Evolutionary conservation across 1,284 basidiomycete genomes (phyloP).

Genomic region (Boletellus deceptivus): DNA sequence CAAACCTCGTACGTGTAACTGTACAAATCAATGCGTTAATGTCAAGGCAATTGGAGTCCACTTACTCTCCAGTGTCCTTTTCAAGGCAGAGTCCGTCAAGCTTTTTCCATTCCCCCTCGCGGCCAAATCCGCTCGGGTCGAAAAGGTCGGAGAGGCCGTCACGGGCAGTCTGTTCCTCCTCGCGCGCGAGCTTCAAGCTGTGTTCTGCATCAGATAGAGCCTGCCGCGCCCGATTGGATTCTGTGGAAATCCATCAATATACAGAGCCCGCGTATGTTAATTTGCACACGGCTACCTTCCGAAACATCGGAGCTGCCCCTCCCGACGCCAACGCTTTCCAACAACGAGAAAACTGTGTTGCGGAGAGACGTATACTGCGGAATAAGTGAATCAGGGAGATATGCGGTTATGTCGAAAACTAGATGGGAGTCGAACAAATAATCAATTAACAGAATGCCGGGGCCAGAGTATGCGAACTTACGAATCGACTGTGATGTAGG

Average conservation of each 20-base stretch:
- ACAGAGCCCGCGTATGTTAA: neutral
- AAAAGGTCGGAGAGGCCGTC: conserved; percentile 63
- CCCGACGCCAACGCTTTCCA: conserved; percentile 69
- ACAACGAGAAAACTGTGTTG: conserved; percentile 60
- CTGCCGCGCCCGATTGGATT: conserved; percentile 62
- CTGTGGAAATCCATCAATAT: conserved; percentile 27
- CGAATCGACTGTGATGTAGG: conserved; percentile 48
- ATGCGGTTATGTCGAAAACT: conserved; percentile 84
- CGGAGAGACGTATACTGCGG: conserved; percentile 77
- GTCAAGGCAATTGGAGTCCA: conserved; percentile 19
- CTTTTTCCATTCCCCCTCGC: conserved; percentile 94
- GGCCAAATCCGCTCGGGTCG: conserved; percentile 68
- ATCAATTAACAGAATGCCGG: conserved; percentile 2
- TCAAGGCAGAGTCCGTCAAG: conserved; percentile 81
- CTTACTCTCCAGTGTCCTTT: conserved; percentile 86
- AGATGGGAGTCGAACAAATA: conserved; percentile 8
- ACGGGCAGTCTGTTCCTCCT: conserved; percentile 50
- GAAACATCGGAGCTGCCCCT: conserved; percentile 35
- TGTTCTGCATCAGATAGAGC: conserved; percentile 61
- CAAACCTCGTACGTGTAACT: conserved; percentile 98
- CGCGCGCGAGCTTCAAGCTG: conserved; percentile 43
- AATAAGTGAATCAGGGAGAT: conserved; percentile 82
- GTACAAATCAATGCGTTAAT: conserved; percentile 6
- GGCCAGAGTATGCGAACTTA: conserved; percentile 36
- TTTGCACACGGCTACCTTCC: conserved; percentile 40